phyloP scores from a whole-genome alignment of 768 basidiomycete genomes.

The Amanita pseudoporphyria region DNA sequence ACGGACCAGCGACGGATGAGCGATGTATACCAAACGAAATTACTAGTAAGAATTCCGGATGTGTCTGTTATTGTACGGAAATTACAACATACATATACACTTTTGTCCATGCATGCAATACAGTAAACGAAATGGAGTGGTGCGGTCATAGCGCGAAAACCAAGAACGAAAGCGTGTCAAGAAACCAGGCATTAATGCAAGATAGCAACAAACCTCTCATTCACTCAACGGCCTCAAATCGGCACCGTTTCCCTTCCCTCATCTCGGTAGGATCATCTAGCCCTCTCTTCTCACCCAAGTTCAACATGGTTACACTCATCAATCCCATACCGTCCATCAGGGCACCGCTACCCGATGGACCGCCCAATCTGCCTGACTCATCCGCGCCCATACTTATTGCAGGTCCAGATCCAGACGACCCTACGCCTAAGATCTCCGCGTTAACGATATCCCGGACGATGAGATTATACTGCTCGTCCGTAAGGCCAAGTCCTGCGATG shows the following conservation, averaged over 20 bases:
- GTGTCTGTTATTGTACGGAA: too few species aligned
- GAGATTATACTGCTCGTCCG: slow-evolving; percentile 78
- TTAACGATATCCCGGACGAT: slow-evolving; percentile 68
- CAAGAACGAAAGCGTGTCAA: not conserved
- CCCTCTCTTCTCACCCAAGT: slow-evolving; percentile 3
- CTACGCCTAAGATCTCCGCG: slow-evolving; percentile 37
- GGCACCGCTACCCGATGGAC: slow-evolving; percentile 3
- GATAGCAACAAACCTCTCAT: not conserved
- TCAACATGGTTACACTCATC: not conserved
- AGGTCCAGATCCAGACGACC: too few species aligned
- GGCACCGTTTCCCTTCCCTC: slow-evolving; percentile 45
- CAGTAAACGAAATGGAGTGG: too few species aligned
- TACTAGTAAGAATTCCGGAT: too few species aligned
- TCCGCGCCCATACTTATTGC: not conserved
- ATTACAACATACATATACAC: too few species aligned
- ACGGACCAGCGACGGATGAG: too few species aligned
- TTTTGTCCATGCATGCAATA: too few species aligned
- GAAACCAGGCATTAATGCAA: not conserved
- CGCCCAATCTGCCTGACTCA: slow-evolving; percentile 7
- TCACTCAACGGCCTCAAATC: slow-evolving; percentile 55
- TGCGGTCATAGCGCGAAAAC: not conserved
- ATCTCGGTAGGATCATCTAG: slow-evolving; percentile 20
- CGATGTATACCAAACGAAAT: too few species aligned
- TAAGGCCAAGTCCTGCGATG: slow-evolving; percentile 78
- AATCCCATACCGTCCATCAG: slow-evolving; percentile 6